Percentiles rank a stretch among this genome's conserved stretches.
phyloP scores from a whole-genome alignment of 2,329 filamentous ascomycete species.

The Pleoardoris graminearum region DNA sequence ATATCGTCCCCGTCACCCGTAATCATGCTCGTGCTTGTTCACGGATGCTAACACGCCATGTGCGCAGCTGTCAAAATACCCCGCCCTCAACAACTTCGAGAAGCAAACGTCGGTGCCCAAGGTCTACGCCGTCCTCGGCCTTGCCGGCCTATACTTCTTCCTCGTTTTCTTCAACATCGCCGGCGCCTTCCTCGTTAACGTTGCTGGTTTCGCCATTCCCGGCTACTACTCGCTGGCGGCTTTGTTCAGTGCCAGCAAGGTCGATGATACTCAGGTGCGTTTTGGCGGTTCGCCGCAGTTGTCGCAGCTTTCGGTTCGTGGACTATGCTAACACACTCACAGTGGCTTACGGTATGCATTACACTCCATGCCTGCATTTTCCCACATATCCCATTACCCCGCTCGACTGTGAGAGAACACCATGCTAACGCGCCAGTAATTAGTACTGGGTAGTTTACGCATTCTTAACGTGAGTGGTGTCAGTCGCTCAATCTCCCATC shows the following conservation, averaged over 20 bases:
- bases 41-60: constrained; percentile 27
- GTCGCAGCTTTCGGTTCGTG: constrained; percentile 13
- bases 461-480: constrained; percentile 67
- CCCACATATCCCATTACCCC: constrained; percentile 3
- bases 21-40: not conserved
- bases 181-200: constrained; percentile 83
- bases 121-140: constrained; percentile 78
- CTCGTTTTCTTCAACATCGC: constrained; percentile 92
- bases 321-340: constrained; percentile 41
- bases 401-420: not conserved
- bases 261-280: constrained; percentile 80
- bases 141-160: constrained; percentile 82
- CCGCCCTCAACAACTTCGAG: constrained; percentile 81
- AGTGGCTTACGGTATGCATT: constrained; percentile 65
- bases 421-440: constrained; percentile 20
- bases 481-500: not conserved
- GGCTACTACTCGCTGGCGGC: constrained; percentile 83
- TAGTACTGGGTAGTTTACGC: constrained; percentile 87
- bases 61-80: constrained; percentile 80
- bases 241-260: constrained; percentile 70
- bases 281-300: constrained; percentile 5
- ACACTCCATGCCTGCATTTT: constrained; percentile 1
- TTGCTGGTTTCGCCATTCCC: constrained; percentile 80
- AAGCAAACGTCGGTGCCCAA: constrained; percentile 82
- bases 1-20: not conserved